Evolutionary conservation across 352 stramenopile species (phyloP).

Genomic region (Thalassiosira hispida): DNA sequence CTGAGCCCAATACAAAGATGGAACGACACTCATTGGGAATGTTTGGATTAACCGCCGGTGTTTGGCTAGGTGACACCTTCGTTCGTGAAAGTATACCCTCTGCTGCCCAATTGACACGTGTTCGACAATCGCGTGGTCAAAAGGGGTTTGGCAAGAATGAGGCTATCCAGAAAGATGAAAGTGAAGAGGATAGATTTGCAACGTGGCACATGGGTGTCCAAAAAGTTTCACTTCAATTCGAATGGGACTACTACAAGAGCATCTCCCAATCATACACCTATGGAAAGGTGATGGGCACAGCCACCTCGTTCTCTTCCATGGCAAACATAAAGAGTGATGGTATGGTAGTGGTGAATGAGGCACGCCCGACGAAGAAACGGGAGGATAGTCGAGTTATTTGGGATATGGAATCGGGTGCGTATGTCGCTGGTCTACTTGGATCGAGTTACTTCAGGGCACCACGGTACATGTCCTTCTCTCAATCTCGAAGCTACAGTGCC

Average conservation of each 20-base stretch:
- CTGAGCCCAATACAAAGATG: slow-evolving; percentile 32
- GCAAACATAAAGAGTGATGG: slow-evolving; percentile 47
- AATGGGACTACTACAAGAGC: slow-evolving; percentile 72
- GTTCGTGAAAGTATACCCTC: slow-evolving; percentile 59
- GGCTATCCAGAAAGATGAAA: not conserved
- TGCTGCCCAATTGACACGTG: slow-evolving; percentile 11
- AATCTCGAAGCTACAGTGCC: slow-evolving; percentile 14
- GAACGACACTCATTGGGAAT: slow-evolving; percentile 56
- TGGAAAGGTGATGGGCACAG: slow-evolving; percentile 67
- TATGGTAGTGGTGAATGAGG: slow-evolving; percentile 65
- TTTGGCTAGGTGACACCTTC: slow-evolving; percentile 76
- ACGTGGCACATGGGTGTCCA: slow-evolving; percentile 73
- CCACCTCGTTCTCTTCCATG: slow-evolving; percentile 39
- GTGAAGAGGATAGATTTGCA: slow-evolving; percentile 50
- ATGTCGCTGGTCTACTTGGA: slow-evolving; percentile 62
- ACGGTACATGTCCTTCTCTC: slow-evolving; percentile 50
- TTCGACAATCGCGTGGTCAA: slow-evolving; percentile 12
- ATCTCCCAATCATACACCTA: slow-evolving; percentile 59
- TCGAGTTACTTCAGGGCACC: slow-evolving; percentile 54
- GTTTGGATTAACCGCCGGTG: slow-evolving; percentile 65
- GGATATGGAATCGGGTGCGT: slow-evolving; percentile 61
- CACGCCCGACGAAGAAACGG: slow-evolving; percentile 48
- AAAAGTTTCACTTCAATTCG: slow-evolving; percentile 71
- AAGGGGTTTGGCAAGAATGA: slow-evolving; percentile 51
- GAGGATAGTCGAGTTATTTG: slow-evolving; percentile 70